Percentiles rank a stretch among this genome's conserved stretches.
Evolutionary conservation across 768 basidiomycete species (phyloP).

Genomic region (Cystofilobasidium macerans): DNA sequence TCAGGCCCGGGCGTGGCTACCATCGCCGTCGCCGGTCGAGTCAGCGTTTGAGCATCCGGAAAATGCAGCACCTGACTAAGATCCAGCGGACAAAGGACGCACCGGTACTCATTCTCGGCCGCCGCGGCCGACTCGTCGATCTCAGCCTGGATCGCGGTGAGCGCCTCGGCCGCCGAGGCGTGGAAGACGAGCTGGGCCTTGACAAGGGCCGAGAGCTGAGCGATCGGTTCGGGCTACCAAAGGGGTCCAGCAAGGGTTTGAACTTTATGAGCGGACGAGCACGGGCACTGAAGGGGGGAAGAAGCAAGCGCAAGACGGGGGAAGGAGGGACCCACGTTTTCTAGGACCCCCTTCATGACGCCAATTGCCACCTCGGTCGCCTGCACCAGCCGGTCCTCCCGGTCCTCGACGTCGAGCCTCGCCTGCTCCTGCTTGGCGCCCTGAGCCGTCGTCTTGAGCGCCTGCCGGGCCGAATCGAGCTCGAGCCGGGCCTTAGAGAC

Average conservation of each 20-base stretch:
- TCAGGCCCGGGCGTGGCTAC: too few relatives aligned
- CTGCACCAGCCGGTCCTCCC: constrained; percentile 80
- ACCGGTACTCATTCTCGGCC: constrained; percentile 23
- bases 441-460: constrained; percentile 60
- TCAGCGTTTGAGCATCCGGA: too few relatives aligned
- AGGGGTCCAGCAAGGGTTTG: not conserved
- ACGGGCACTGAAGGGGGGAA: not conserved
- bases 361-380: constrained; percentile 93
- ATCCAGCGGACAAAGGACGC: not conserved
- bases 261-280: not conserved
- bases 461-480: constrained; percentile 80
- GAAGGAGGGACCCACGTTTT: constrained; percentile 61
- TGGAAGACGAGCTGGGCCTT: constrained; percentile 80
- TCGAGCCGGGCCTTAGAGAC: constrained; percentile 70
- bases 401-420: constrained; percentile 43
- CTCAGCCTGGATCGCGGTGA: constrained; percentile 36
- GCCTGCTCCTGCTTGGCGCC: constrained; percentile 75
- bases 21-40: too few relatives aligned
- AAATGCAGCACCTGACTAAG: too few relatives aligned
- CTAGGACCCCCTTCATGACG: constrained; percentile 56
- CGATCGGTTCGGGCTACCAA: constrained; percentile 79
- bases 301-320: not conserved
- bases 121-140: constrained; percentile 33
- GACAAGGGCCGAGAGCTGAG: constrained; percentile 80
- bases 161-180: constrained; percentile 63